phyloP scores from a whole-genome alignment of 176 grass and related monocot species.

The Juncus inflexus region DNA sequence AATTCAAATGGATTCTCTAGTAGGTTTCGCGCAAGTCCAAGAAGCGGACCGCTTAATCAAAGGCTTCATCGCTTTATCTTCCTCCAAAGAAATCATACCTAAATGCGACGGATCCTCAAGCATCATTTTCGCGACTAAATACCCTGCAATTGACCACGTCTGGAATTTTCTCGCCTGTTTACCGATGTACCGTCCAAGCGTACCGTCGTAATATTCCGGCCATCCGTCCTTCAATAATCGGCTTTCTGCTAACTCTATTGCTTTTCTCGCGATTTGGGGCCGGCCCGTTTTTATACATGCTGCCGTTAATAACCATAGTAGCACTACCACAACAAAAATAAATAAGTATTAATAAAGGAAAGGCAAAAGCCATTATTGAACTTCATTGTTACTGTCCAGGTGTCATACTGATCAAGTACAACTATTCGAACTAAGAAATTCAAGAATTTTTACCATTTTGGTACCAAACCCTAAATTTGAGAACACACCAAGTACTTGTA shows the following conservation, averaged over 20 bases:
- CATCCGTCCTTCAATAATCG: conserved; percentile 33
- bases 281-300: conserved; percentile 42
- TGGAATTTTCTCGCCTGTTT: conserved; percentile 42
- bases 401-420: too few relatives aligned
- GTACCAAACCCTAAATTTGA: too few relatives aligned
- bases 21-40: conserved; percentile 34
- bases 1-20: conserved; percentile 22
- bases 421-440: too few relatives aligned
- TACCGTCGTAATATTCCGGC: conserved; percentile 43
- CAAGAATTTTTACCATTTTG: too few relatives aligned
- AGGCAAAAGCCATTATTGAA: too few relatives aligned
- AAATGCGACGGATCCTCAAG: conserved; percentile 35
- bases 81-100: conserved; percentile 40
- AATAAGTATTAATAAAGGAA: too few relatives aligned
- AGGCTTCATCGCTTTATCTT: conserved; percentile 44
- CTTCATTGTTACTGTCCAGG: too few relatives aligned
- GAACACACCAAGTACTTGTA: too few relatives aligned
- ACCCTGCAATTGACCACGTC: conserved; percentile 46
- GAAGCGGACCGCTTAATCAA: conserved; percentile 39
- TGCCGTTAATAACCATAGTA: conserved; percentile 43
- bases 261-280: conserved; percentile 35
- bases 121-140: conserved; percentile 50
- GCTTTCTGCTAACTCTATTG: conserved; percentile 37
- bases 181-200: conserved; percentile 30
- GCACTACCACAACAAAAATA: conserved; percentile 32